Evolutionary conservation across 441 rosid genomes (phyloP).

Genomic region (Lepidium campestre): DNA sequence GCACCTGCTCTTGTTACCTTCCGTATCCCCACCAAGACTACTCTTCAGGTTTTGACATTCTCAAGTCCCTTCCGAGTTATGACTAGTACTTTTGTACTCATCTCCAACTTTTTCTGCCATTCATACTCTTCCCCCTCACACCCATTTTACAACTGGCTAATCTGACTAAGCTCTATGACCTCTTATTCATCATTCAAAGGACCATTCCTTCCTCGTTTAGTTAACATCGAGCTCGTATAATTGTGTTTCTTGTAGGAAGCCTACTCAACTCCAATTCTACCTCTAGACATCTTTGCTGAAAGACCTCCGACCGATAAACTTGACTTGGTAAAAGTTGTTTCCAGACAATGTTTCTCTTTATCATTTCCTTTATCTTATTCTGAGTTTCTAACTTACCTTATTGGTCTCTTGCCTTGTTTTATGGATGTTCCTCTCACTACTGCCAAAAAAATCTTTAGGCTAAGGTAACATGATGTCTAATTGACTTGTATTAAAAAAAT

Average conservation of each 20-base stretch:
- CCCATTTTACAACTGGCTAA: neutral
- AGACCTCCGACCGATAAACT: conserved; percentile 63
- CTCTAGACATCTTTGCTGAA: conserved; percentile 72
- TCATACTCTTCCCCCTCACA: too few species aligned
- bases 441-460: conserved; percentile 36
- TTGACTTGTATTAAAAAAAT: neutral
- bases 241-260: conserved; percentile 27
- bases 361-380: neutral
- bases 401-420: conserved; percentile 17
- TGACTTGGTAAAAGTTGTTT: conserved; percentile 46
- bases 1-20: conserved; percentile 75
- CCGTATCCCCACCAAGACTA: conserved; percentile 71
- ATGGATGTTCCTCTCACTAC: conserved; percentile 28
- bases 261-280: conserved; percentile 68
- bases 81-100: too few species aligned
- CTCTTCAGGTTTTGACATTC: conserved; percentile 59
- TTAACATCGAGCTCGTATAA: too few species aligned
- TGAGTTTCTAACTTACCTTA: conserved; percentile 5
- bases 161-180: neutral
- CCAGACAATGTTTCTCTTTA: neutral
- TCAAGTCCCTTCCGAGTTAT: too few species aligned
- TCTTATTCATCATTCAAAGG: neutral
- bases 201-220: neutral
- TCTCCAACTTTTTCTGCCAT: neutral
- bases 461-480: conserved; percentile 42